Conservation (phyloP, 805 yeast genomes). For the Candida morakotiae region DNA sequence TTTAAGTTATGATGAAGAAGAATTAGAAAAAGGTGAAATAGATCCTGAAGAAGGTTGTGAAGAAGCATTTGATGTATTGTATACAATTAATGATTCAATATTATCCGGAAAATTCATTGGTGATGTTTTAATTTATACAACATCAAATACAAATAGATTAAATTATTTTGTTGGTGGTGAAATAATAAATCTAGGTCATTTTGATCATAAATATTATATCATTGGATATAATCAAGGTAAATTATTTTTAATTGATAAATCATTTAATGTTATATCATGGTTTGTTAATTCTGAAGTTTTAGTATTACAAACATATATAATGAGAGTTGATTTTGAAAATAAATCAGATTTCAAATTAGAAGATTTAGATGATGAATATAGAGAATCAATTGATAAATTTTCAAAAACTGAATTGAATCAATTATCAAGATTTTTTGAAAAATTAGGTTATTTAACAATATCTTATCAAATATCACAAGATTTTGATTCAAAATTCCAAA, state of each 20-base stretch:
- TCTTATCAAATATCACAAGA: slow-evolving; percentile 84
- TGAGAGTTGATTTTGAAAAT: slow-evolving; percentile 77
- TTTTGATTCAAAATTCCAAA: slow-evolving; percentile 85
- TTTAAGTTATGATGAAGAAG: slow-evolving; percentile 65
- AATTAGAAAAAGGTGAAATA: slow-evolving; percentile 53
- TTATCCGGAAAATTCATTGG: slow-evolving; percentile 96
- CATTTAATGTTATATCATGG: slow-evolving; percentile 77
- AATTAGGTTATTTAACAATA: slow-evolving; percentile 81
- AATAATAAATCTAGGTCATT: slow-evolving; percentile 87
- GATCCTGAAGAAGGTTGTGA: slow-evolving; percentile 88
- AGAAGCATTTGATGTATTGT: slow-evolving; percentile 76
- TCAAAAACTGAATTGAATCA: slow-evolving; percentile 67
- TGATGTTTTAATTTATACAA: slow-evolving; percentile 91
- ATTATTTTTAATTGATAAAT: slow-evolving; percentile 88
- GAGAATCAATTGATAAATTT: slow-evolving; percentile 49
- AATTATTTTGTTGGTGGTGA: slow-evolving; percentile 95
- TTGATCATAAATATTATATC: slow-evolving; percentile 80
- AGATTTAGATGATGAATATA: slow-evolving; percentile 49
- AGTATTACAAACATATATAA: slow-evolving; percentile 92
- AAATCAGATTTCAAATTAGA: slow-evolving; percentile 45
- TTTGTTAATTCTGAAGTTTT: slow-evolving; percentile 78
- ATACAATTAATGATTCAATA: slow-evolving; percentile 73
- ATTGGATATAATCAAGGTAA: slow-evolving; percentile 87
- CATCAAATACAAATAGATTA: slow-evolving; percentile 72
- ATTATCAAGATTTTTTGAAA: slow-evolving; percentile 88